Evolutionary conservation across 169 alveolate genomes (phyloP).

Genomic region (Cryptosporidium canis): DNA sequence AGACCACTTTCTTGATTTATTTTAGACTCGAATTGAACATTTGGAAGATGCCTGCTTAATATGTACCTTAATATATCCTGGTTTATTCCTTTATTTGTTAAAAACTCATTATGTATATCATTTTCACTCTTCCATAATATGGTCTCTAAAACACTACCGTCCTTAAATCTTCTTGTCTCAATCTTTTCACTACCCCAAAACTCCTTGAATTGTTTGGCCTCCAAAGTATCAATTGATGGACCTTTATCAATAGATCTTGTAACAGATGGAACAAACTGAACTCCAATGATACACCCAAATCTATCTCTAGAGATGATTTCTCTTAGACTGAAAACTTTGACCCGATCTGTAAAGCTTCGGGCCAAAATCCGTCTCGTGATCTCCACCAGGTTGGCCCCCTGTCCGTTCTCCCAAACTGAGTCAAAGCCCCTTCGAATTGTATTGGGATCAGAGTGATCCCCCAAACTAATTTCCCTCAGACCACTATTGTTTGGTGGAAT

Average conservation of each 20-base stretch:
- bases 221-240: slow-evolving; percentile 23
- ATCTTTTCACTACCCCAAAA: slow-evolving; percentile 50
- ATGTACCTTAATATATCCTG: slow-evolving; percentile 1
- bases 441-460: neutral
- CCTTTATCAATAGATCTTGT: slow-evolving; percentile 45
- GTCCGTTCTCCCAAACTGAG: slow-evolving; percentile 35
- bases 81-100: neutral
- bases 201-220: slow-evolving; percentile 40
- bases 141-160: slow-evolving; percentile 60
- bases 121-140: slow-evolving; percentile 29
- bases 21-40: neutral
- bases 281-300: slow-evolving; percentile 55
- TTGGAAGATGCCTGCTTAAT: slow-evolving; percentile 28
- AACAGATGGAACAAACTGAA: neutral
- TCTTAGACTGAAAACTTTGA: neutral
- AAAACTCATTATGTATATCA: neutral
- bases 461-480: neutral
- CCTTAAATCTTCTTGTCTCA: slow-evolving; percentile 62
- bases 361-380: slow-evolving; percentile 1
- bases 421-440: neutral
- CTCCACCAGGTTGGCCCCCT: slow-evolving; percentile 25
- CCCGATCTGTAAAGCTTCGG: slow-evolving; percentile 27
- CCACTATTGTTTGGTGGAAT: neutral
- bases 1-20: neutral
- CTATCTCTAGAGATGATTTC: slow-evolving; percentile 12